Percentiles rank a stretch among this genome's conserved stretches.
phyloP scores from a whole-genome alignment of 1,139 yeast genomes.

The Arxiozyma bovina region DNA sequence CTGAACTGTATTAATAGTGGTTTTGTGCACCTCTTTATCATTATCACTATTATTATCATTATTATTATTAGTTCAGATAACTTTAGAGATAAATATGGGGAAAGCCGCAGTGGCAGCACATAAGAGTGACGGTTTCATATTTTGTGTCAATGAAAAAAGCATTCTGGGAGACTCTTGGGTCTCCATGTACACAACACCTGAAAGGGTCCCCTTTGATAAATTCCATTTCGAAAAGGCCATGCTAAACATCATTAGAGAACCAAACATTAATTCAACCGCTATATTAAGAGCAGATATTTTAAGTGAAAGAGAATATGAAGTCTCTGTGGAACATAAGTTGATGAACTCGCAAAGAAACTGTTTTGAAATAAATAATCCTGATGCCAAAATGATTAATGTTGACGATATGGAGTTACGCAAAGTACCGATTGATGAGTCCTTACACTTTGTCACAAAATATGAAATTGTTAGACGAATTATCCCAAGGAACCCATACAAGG shows the following conservation, averaged over 20 bases:
- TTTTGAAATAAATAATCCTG: conserved; percentile 16
- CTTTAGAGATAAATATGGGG: neutral
- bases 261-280: conserved; percentile 87
- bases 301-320: conserved; percentile 40
- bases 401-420: conserved; percentile 47
- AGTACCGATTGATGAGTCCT: conserved; percentile 9
- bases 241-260: conserved; percentile 72
- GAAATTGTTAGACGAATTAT: conserved; percentile 69
- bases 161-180: conserved; percentile 61
- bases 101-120: conserved; percentile 4
- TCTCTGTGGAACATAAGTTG: conserved; percentile 2
- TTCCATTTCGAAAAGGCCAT: conserved; percentile 66
- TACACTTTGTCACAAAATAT: conserved; percentile 19
- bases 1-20: no score
- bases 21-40: no score
- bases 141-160: conserved; percentile 35
- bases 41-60: no score
- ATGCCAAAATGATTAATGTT: conserved; percentile 35
- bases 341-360: conserved; percentile 6
- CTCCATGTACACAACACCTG: conserved; percentile 36
- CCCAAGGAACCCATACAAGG: conserved; percentile 85
- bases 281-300: conserved; percentile 82
- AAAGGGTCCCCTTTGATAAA: conserved; percentile 30
- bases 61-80: no score
- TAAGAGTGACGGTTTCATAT: conserved; percentile 14